Evolutionary conservation across 2,329 filamentous ascomycete species (phyloP).

Genomic region (Cladophialophora psammophila): DNA sequence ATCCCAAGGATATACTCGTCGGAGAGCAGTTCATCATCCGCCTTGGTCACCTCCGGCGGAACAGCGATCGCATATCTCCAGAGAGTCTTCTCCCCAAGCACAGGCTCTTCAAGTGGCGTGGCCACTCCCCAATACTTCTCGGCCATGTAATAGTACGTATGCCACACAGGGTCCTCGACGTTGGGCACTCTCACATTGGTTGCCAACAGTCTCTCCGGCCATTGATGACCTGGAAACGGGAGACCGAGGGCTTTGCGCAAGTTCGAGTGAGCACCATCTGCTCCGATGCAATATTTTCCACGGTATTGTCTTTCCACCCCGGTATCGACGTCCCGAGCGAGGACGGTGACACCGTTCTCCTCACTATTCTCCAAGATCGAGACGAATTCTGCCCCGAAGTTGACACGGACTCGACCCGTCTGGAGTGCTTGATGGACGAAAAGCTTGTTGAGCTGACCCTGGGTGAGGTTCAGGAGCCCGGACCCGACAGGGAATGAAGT

Average conservation of each 20-base stretch:
- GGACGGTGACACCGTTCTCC: slow-evolving; percentile 3
- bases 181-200: slow-evolving; percentile 22
- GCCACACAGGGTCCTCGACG: neutral
- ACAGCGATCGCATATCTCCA: slow-evolving; percentile 23
- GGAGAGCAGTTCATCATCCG: slow-evolving; percentile 23
- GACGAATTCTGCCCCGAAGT: slow-evolving; percentile 19
- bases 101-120: slow-evolving; percentile 23
- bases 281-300: slow-evolving; percentile 14
- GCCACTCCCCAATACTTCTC: slow-evolving; percentile 14
- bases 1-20: slow-evolving; percentile 17
- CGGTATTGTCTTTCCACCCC: neutral
- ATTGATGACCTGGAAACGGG: slow-evolving; percentile 24
- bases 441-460: slow-evolving; percentile 17
- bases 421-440: slow-evolving; percentile 15
- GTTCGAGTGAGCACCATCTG: slow-evolving; percentile 19
- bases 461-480: slow-evolving; percentile 19
- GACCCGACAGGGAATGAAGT: slow-evolving; percentile 3
- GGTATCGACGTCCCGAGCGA: slow-evolving; percentile 6
- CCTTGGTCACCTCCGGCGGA: slow-evolving; percentile 2
- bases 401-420: slow-evolving; percentile 17
- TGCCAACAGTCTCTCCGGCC: slow-evolving; percentile 24
- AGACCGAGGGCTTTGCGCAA: slow-evolving; percentile 23
- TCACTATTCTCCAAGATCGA: slow-evolving; percentile 16
- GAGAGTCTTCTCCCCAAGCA: slow-evolving; percentile 16
- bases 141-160: neutral